These are phyloP conservation scores for Venturia aucupariae DNA, from an alignment of 2,329 filamentous ascomycete species.

Conservation along the genomic window DNA sequence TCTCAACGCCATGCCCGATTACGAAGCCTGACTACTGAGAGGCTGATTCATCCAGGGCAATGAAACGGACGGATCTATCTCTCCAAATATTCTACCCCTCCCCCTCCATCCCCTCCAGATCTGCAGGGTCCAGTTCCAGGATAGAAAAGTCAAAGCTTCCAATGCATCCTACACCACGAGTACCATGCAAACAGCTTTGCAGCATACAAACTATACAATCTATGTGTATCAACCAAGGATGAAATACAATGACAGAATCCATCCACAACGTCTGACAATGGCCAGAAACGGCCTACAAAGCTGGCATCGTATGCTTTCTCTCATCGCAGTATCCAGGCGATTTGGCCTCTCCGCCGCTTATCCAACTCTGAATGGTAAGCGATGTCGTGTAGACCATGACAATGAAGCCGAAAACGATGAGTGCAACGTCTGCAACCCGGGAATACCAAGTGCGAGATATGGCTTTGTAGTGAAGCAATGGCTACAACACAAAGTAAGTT, in stretches of 20 bases:
- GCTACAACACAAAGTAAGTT: slow-evolving; percentile 46
- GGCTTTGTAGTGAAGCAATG: slow-evolving; percentile 77
- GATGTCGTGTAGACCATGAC: slow-evolving; percentile 90
- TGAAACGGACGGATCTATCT: no score
- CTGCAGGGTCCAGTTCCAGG: background rate
- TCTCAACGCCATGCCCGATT: no score
- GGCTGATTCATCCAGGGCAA: background rate
- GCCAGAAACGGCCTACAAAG: background rate
- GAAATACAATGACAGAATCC: background rate
- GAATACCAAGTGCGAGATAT: slow-evolving; percentile 62
- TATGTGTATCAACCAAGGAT: background rate
- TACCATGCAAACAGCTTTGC: background rate
- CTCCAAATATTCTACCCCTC: background rate
- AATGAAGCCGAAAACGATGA: slow-evolving; percentile 73
- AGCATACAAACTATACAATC: background rate
- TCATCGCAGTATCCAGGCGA: slow-evolving; percentile 55
- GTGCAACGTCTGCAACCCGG: slow-evolving; percentile 60
- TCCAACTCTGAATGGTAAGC: slow-evolving; percentile 82
- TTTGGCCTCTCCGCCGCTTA: slow-evolving; percentile 45
- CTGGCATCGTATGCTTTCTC: background rate
- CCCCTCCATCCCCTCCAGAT: background rate
- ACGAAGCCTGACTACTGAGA: background rate
- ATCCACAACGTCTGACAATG: background rate
- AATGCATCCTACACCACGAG: background rate
- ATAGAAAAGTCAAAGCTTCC: background rate